Evolutionary conservation across 148 eudicot genomes (phyloP).

Genomic region (Persicaria tinctoria): DNA sequence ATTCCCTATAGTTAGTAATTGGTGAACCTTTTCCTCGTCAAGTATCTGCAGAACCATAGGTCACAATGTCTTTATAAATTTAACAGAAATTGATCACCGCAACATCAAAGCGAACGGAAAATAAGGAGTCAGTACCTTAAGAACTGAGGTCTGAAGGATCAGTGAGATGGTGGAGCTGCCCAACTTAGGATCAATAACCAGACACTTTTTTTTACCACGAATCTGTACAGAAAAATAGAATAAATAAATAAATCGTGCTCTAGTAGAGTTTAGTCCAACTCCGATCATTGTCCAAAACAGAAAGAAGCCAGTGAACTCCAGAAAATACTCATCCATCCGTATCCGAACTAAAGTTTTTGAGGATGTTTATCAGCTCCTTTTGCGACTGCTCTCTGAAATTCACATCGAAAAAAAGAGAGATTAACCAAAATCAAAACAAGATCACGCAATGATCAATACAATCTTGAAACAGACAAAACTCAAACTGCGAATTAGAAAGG

Average conservation of each 20-base stretch:
- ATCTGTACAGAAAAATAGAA: conserved; percentile 34
- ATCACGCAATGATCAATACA: not conserved
- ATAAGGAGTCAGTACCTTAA: conserved; percentile 43
- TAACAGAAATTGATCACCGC: not conserved
- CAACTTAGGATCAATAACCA: conserved; percentile 82
- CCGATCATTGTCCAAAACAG: not conserved
- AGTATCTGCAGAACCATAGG: conserved; percentile 46
- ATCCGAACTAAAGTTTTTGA: conserved; percentile 58
- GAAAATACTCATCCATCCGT: not conserved
- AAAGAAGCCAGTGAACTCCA: not conserved
- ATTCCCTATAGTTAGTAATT: conserved; percentile 82
- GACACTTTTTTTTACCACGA: conserved; percentile 92
- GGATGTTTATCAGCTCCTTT: conserved; percentile 64
- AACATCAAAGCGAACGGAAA: not conserved
- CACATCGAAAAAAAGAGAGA: conserved; percentile 10
- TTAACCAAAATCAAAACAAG: not conserved
- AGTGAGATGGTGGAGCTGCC: conserved; percentile 83
- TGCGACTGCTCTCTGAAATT: conserved; percentile 70
- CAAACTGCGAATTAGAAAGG: not conserved
- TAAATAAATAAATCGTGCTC: not conserved
- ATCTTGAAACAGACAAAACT: conserved; percentile 3
- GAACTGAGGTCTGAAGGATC: conserved; percentile 74
- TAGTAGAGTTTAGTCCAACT: conserved; percentile 1
- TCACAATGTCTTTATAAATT: not conserved
- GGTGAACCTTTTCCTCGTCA: conserved; percentile 87